phyloP scores from a whole-genome alignment of 495 filamentous ascomycete species.

The Tuber brumale region DNA sequence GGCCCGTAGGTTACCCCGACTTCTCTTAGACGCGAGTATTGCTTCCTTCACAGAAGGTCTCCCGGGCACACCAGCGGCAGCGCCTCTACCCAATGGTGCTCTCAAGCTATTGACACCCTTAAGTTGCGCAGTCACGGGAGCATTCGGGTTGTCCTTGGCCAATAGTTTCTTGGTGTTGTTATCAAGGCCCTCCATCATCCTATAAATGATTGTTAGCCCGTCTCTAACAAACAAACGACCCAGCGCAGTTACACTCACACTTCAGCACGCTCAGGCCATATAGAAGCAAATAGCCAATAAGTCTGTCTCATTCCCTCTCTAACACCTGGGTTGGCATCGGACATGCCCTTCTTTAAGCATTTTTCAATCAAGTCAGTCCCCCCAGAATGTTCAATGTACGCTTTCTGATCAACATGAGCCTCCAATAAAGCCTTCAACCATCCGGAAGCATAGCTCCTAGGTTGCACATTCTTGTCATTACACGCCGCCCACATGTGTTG shows the following conservation, averaged over 20 bases:
- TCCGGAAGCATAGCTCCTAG: slow-evolving; percentile 66
- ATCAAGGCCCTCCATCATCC: slow-evolving; percentile 69
- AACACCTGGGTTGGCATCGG: slow-evolving; percentile 79
- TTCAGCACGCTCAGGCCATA: slow-evolving; percentile 75
- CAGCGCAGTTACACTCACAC: slow-evolving; percentile 48
- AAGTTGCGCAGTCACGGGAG: slow-evolving; percentile 50
- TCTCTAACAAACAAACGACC: neutral
- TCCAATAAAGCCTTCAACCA: slow-evolving; percentile 79
- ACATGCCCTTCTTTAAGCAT: slow-evolving; percentile 75
- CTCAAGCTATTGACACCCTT: slow-evolving; percentile 50
- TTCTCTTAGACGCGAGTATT: slow-evolving; percentile 74
- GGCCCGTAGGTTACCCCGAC: slow-evolving; percentile 54
- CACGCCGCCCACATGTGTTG: slow-evolving; percentile 72
- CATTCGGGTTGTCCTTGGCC: slow-evolving; percentile 74
- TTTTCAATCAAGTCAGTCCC: slow-evolving; percentile 78
- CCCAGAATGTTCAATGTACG: slow-evolving; percentile 72
- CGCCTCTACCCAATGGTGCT: slow-evolving; percentile 44
- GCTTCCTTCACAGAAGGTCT: slow-evolving; percentile 63
- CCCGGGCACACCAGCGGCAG: slow-evolving; percentile 50
- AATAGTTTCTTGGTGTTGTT: slow-evolving; percentile 64
- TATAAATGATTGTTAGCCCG: slow-evolving; percentile 44
- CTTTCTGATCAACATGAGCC: slow-evolving; percentile 71
- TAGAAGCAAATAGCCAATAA: slow-evolving; percentile 70
- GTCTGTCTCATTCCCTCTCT: slow-evolving; percentile 73
- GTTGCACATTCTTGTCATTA: slow-evolving; percentile 86